Conservation (phyloP, 1,139 yeast species). For the Hansenula sp. region DNA sequence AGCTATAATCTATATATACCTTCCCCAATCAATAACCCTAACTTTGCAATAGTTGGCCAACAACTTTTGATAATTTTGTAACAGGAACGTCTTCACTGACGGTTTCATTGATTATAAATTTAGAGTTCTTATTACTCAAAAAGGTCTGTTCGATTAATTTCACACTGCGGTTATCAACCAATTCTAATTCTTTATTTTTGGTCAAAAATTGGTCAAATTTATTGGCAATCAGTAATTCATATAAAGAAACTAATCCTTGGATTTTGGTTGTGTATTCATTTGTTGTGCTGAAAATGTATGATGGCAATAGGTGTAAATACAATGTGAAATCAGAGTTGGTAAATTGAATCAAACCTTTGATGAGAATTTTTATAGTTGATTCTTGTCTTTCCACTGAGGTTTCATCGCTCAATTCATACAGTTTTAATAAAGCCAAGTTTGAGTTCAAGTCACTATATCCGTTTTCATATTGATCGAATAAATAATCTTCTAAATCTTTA, state of each 20-base stretch:
- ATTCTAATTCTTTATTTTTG: conserved; percentile 18
- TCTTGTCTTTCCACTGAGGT: conserved; percentile 34
- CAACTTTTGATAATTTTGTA: conserved; percentile 18
- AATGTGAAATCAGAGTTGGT: conserved; percentile 38
- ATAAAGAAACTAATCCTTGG: conserved; percentile 32
- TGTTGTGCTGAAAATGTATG: conserved; percentile 28
- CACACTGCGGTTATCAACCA: conserved; percentile 12
- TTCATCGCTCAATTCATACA: conserved; percentile 32
- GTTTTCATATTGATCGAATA: conserved; percentile 32
- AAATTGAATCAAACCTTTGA: conserved; percentile 38
- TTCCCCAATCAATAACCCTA: too few species aligned
- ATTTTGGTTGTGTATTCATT: conserved; percentile 23
- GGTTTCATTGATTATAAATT: conserved; percentile 14
- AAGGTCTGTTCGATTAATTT: conserved; percentile 15
- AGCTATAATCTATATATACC: too few species aligned
- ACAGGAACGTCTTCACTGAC: conserved; percentile 20
- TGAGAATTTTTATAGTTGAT: conserved; percentile 32
- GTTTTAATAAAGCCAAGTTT: conserved; percentile 40
- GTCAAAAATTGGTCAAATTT: conserved; percentile 30
- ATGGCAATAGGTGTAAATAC: conserved; percentile 39
- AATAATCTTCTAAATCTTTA: conserved; percentile 37
- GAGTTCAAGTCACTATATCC: conserved; percentile 38
- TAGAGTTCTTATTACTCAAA: conserved; percentile 15
- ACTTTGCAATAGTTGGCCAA: conserved; percentile 14
- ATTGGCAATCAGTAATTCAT: conserved; percentile 31